Base-by-base conservation (phyloP, 106 monocot species). In the Amphibolis antarctica region DNA sequence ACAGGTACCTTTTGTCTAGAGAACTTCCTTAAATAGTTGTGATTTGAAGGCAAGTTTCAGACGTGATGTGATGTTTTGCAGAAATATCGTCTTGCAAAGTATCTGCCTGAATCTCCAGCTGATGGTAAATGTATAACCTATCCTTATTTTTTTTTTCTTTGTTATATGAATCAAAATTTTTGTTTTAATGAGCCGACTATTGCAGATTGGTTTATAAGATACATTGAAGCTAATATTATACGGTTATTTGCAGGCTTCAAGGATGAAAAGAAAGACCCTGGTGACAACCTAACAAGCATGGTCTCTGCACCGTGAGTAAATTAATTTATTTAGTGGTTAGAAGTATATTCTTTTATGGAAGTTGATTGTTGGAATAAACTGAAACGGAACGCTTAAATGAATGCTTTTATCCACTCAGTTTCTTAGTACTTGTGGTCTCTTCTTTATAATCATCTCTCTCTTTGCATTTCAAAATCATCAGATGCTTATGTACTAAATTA, bases 61-160 rank as follows among this genome's bases (percentile, higher is more conserved):
- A 18, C 43, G n/a, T n/a, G 10, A 55, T 11, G 20, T 45, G 47
- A 46, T 56, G 18, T 28, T 63, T 63, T 82, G 47, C 64, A 89
- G 82, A 89, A 85, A 65, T 89, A 89, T 44, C 89, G 85, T 53
- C 89, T 89, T 55, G 82, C 85, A 67, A 89, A 85, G 44, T 89
- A 76, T 69, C 51, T 89, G n/a, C 89, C 89, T 31, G 89, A 89
- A 50, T 85, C 85, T 73, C 66, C 82, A 13, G 82, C 77, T 67
- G 82, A 85, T 61, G 85, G 85, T 85, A 77, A 66, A 36, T 9
- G 10, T 36, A 21, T 29, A 46, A n/a, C 27, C 56, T 18, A 7
- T 21, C n/a, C 15, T n/a, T 25, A 3, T 60, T 9, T 25, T 51
- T 44, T 25, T 43, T 29, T 43, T 60, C n/a, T 18, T 20, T 14